Evolutionary conservation across 1,139 yeast species (phyloP).

Genomic region (Entelexis paramagnoliae): DNA sequence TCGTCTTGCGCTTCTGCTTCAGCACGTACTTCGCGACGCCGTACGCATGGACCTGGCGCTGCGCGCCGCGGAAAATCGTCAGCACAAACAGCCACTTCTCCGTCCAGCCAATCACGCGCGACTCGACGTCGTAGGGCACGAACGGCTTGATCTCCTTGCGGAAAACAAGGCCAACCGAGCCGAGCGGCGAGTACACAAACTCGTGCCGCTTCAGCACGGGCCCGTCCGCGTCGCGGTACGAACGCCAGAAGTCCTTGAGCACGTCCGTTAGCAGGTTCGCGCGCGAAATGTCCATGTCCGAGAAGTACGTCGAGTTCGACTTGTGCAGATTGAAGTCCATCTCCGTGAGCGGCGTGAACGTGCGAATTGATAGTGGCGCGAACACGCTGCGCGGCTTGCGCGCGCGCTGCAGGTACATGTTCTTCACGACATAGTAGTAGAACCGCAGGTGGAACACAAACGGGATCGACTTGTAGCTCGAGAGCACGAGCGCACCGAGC

Average conservation of each 20-base stretch:
- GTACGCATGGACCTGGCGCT: constrained; percentile 44
- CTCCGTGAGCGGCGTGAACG: constrained; percentile 68
- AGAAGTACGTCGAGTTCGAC: constrained; percentile 72
- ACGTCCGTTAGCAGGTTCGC: constrained; percentile 48
- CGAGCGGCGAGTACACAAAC: constrained; percentile 70
- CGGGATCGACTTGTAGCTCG: constrained; percentile 51
- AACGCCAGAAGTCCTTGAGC: constrained; percentile 34
- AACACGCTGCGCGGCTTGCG: constrained; percentile 32
- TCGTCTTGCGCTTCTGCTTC: constrained; percentile 61
- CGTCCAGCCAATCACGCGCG: constrained; percentile 74
- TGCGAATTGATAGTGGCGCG: constrained; percentile 38
- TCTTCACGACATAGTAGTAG: constrained; percentile 39
- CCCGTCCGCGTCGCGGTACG: constrained; percentile 34
- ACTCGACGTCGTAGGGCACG: constrained; percentile 44
- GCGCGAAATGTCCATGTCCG: constrained; percentile 76
- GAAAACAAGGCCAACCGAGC: constrained; percentile 57
- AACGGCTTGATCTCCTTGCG: constrained; percentile 64
- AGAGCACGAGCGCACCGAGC: constrained; percentile 20
- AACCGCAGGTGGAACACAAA: constrained; percentile 57
- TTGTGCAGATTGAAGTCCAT: constrained; percentile 82
- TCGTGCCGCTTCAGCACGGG: constrained; percentile 27
- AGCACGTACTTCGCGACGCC: constrained; percentile 73
- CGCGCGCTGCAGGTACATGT: constrained; percentile 35
- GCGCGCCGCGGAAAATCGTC: constrained; percentile 43
- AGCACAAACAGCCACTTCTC: constrained; percentile 71